Evolutionary conservation across 345 rosid species (phyloP).

Genomic region (Eucalyptus sp.): DNA sequence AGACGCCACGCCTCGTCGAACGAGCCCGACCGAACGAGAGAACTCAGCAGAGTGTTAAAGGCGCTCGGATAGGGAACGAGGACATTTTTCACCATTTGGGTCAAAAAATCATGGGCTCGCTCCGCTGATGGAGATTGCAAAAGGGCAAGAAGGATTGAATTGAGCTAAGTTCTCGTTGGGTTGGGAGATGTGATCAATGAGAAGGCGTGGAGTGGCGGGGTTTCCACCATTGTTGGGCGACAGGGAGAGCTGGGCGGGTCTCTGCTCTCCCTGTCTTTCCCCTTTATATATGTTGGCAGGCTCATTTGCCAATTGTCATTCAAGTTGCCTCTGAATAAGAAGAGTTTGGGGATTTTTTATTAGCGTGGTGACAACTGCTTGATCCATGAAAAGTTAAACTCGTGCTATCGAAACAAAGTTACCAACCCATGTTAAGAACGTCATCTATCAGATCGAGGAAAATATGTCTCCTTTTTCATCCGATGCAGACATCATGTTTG

Average conservation of each 20-base stretch:
- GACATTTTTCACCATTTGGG: constrained; percentile 37
- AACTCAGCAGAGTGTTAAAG: constrained; percentile 34
- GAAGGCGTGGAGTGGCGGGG: constrained; percentile 38
- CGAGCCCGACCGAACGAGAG: constrained; percentile 15
- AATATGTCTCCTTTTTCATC: background rate
- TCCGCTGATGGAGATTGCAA: constrained; percentile 27
- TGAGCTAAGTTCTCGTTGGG: constrained; percentile 8
- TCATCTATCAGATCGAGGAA: background rate
- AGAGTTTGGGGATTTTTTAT: background rate
- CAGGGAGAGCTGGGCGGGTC: constrained; percentile 2
- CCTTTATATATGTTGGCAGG: background rate
- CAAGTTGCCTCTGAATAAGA: background rate
- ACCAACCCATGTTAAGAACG: background rate
- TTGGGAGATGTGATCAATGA: constrained; percentile 27
- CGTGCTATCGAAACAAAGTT: background rate
- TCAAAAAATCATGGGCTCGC: constrained; percentile 29
- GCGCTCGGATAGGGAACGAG: constrained; percentile 20
- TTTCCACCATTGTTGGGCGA: constrained; percentile 34
- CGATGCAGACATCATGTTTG: background rate
- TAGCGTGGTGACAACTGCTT: background rate
- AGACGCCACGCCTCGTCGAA: constrained; percentile 32
- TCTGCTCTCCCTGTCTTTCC: background rate
- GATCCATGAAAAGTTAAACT: background rate
- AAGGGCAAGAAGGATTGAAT: constrained; percentile 21
- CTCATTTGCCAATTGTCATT: background rate